Evolutionary conservation across 306 rosid species (phyloP), one percentile per base, ranked within the genome.

Genomic region (Sindora glabra): DNA sequence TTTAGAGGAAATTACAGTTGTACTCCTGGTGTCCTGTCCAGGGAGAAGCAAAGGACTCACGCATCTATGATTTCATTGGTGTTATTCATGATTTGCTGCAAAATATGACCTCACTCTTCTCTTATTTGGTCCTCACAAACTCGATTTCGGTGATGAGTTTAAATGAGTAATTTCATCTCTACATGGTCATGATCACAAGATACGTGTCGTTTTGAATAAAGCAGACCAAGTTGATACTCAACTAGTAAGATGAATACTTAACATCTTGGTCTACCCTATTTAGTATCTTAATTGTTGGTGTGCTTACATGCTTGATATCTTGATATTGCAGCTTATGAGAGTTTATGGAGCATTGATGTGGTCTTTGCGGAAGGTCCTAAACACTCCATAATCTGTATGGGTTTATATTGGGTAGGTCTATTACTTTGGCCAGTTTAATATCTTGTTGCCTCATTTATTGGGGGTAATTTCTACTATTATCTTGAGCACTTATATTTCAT

Each of bases 261-360:
- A 53, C 42, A 5, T 8, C 61, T 50, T 38, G 27, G 16, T 27
- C 34, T 17, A 16, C 25, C 2, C n/a, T n/a, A n/a, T n/a, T n/a
- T n/a, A n/a, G n/a, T n/a, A n/a, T n/a, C n/a, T 34, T 48, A 21
- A 48, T 17, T 13, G 48, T 49, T 19, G 22, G 18, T 25, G 0
- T 33, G 27, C 38, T 27, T 41, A 27, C 59, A 3, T 12, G 8
- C 62, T 19, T 21, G 2, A 24, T 22, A 30, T 38, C 41, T 4
- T 37, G 38, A n/a, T 21, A 10, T 54, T 67, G 29, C 45, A 89
- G 99, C 86, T 92, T 52, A 92, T 92, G 99, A 86, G 99, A 72
- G 96, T 92, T n/a, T 92, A 89, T 70, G 96, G 95, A 76, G 99
- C 96, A 0, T 76, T 92, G 74, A 92, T 92, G 99, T 92, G 99